phyloP scores from a whole-genome alignment of 176 grass and related monocot species.

The Phoenix dactylifera region DNA sequence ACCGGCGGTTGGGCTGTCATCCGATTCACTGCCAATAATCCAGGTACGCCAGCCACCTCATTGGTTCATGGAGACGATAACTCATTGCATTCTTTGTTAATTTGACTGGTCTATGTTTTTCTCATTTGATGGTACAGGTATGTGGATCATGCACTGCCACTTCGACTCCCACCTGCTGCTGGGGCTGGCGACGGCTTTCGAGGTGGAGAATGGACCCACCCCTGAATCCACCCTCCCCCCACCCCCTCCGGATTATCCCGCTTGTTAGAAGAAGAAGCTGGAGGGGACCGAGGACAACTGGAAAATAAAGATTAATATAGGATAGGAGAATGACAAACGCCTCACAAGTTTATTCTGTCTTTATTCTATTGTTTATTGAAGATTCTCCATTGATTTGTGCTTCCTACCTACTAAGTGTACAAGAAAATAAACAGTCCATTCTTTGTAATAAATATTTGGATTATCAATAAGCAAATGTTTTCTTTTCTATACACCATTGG shows the following conservation, averaged over 20 bases:
- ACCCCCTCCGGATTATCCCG: constrained; percentile 41
- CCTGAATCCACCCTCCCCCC: constrained; percentile 17
- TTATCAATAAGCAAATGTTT: no score
- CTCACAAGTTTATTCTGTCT: no score
- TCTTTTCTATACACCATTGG: no score
- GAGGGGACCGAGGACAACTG: not conserved
- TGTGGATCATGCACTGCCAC: constrained; percentile 78
- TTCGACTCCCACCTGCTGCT: constrained; percentile 36
- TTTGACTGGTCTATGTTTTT: not conserved
- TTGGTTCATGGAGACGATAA: no score
- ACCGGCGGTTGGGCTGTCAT: constrained; percentile 55
- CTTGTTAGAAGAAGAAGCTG: constrained; percentile 21
- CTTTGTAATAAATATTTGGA: no score
- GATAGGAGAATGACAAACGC: not conserved
- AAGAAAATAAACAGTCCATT: no score
- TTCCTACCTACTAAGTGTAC: no score
- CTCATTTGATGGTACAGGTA: constrained; percentile 4
- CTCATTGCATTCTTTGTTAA: not conserved
- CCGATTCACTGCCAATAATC: constrained; percentile 58
- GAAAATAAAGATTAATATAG: not conserved
- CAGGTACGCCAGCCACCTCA: constrained; percentile 23
- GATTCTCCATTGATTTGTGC: no score
- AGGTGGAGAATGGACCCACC: constrained; percentile 50
- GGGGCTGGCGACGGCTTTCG: constrained; percentile 44
- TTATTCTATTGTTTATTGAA: no score